phyloP scores from a whole-genome alignment of 2,329 filamentous ascomycete genomes.

The Orbilia oligospora region DNA sequence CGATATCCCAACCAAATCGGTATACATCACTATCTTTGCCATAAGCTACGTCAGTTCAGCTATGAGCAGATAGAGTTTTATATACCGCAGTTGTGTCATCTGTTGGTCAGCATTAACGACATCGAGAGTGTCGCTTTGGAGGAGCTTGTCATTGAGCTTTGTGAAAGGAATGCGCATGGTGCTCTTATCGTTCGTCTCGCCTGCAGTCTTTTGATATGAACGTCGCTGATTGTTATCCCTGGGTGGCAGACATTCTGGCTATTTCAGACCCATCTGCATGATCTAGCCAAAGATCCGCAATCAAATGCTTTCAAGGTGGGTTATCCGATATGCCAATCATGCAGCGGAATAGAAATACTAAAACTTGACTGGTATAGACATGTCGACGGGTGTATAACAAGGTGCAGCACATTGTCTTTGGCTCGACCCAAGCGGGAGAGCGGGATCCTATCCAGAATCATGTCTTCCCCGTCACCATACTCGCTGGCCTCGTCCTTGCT shows the following conservation, averaged over 20 bases:
- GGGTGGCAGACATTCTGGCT: conserved; percentile 83
- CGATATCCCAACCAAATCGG: conserved; percentile 91
- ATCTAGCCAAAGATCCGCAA: conserved; percentile 81
- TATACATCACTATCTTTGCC: conserved; percentile 89
- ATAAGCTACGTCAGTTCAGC: conserved; percentile 88
- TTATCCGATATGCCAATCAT: background rate
- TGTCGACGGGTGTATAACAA: conserved; percentile 89
- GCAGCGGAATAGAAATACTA: background rate
- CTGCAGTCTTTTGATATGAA: conserved; percentile 54
- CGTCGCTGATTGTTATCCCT: conserved; percentile 24
- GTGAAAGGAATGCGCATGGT: conserved; percentile 88
- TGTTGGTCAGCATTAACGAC: conserved; percentile 83
- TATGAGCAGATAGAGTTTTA: conserved; percentile 96
- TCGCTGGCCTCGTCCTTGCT: conserved; percentile 84
- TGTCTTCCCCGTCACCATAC: conserved; percentile 81
- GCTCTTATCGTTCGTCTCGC: conserved; percentile 78
- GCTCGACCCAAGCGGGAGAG: conserved; percentile 70
- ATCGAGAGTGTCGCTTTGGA: conserved; percentile 93
- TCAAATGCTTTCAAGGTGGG: conserved; percentile 76
- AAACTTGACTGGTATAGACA: conserved; percentile 71
- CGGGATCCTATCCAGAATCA: conserved; percentile 78
- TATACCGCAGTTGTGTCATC: conserved; percentile 87
- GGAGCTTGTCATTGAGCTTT: conserved; percentile 87
- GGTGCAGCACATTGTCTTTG: conserved; percentile 89
- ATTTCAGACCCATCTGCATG: conserved; percentile 88